Conservation (phyloP, 139 green algal genomes). For the Chlorella sp. region DNA sequence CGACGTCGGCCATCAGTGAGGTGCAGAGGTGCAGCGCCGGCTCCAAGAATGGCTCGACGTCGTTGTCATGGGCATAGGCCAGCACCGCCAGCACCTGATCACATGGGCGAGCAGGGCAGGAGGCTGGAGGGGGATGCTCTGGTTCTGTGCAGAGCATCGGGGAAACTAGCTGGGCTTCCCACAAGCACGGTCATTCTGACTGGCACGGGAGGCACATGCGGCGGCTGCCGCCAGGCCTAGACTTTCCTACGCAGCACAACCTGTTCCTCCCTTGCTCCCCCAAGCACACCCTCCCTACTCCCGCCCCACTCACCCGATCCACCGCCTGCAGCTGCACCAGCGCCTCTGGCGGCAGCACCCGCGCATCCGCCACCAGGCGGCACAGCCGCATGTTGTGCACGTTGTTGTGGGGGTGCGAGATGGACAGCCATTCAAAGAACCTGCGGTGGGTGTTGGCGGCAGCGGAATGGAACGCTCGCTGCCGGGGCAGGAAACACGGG, state of each 20-base stretch:
- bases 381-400: constrained; percentile 94
- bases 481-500: too few species aligned
- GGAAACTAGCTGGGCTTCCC: too few species aligned
- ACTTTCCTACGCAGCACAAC: too few species aligned
- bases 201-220: too few species aligned
- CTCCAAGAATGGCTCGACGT: constrained; percentile 88
- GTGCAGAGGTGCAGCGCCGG: constrained; percentile 77
- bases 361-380: constrained; percentile 64
- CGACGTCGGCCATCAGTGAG: constrained; percentile 34
- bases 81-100: constrained; percentile 77
- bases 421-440: constrained; percentile 90
- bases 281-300: not conserved
- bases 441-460: constrained; percentile 14
- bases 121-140: not conserved
- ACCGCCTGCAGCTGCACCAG: constrained; percentile 45
- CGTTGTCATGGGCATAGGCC: constrained; percentile 84
- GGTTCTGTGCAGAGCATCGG: too few species aligned
- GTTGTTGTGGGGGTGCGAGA: constrained; percentile 94
- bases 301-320: constrained; percentile 14
- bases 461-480: not conserved
- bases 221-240: too few species aligned
- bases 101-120: not conserved
- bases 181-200: too few species aligned
- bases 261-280: too few species aligned
- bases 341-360: constrained; percentile 30